Evolutionary conservation across 768 basidiomycete species (phyloP).

Genomic region (Boletus sp.): DNA sequence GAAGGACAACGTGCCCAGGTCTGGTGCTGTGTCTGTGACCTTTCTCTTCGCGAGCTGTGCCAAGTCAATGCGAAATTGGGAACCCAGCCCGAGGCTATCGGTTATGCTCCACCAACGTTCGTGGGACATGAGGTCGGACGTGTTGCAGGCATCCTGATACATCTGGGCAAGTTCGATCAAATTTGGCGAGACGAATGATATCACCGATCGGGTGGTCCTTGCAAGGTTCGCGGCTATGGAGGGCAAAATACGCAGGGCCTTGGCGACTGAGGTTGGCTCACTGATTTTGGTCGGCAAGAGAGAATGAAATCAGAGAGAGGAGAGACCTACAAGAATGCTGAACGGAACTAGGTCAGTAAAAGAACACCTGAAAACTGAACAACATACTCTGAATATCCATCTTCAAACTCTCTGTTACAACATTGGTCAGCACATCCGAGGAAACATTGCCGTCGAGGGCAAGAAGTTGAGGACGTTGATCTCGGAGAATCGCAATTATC

Average conservation of each 20-base stretch:
- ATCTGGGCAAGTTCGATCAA: slow-evolving; percentile 68
- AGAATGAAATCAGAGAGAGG: neutral
- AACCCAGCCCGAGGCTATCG: slow-evolving; percentile 63
- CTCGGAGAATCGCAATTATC: slow-evolving; percentile 51
- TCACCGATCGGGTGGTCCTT: slow-evolving; percentile 38
- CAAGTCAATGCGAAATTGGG: slow-evolving; percentile 64
- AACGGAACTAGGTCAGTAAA: slow-evolving; percentile 3
- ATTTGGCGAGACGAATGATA: slow-evolving; percentile 85
- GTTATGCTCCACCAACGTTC: slow-evolving; percentile 64
- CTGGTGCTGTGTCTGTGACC: slow-evolving; percentile 40
- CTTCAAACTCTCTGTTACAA: slow-evolving; percentile 53
- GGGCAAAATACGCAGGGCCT: slow-evolving; percentile 68
- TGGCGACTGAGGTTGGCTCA: slow-evolving; percentile 91
- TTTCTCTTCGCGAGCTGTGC: slow-evolving; percentile 52
- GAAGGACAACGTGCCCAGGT: slow-evolving; percentile 54
- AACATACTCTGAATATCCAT: slow-evolving; percentile 54
- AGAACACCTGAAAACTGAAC: neutral
- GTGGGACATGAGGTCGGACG: slow-evolving; percentile 51
- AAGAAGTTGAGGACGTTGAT: slow-evolving; percentile 54
- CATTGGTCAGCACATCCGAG: slow-evolving; percentile 44
- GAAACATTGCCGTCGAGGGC: slow-evolving; percentile 78
- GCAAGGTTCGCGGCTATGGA: slow-evolving; percentile 48
- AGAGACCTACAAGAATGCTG: slow-evolving; percentile 73
- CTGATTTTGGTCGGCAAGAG: slow-evolving; percentile 37
- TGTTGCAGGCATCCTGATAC: slow-evolving; percentile 48